These are phyloP conservation scores for Trichoderma brevicompactum DNA, from an alignment of 2,329 filamentous ascomycete species.

Conservation along the genomic window DNA sequence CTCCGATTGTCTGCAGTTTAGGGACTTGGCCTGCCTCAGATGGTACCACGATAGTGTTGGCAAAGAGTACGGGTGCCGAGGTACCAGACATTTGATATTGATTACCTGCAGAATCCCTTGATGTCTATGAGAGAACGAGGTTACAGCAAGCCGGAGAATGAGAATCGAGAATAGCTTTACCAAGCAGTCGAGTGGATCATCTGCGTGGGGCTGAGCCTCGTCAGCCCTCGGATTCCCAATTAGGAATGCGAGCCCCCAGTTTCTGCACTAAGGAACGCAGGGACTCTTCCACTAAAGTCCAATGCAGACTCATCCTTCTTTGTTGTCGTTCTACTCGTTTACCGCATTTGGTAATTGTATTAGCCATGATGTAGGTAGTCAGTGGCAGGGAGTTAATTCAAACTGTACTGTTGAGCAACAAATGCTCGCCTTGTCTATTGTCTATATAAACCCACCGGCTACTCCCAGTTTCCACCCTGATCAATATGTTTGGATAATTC, in stretches of 20 bases:
- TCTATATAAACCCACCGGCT: not conserved
- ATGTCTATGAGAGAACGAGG: not conserved
- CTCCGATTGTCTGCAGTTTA: not conserved
- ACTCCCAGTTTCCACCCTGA: not conserved
- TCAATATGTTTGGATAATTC: not conserved
- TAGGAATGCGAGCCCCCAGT: not conserved
- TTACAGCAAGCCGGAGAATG: not conserved
- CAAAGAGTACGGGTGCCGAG: not conserved
- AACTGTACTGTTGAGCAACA: too few relatives aligned
- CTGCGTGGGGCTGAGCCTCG: not conserved
- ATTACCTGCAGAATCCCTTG: too few relatives aligned
- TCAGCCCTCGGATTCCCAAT: not conserved
- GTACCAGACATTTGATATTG: not conserved
- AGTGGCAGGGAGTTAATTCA: too few relatives aligned
- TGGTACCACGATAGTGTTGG: not conserved
- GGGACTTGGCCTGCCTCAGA: not conserved
- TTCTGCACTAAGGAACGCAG: too few relatives aligned
- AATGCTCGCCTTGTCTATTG: not conserved
- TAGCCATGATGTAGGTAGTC: too few relatives aligned
- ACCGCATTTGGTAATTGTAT: too few relatives aligned
- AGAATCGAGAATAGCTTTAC: not conserved
- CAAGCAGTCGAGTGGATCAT: not conserved
- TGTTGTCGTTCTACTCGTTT: too few relatives aligned
- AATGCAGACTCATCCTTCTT: too few relatives aligned
- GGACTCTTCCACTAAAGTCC: too few relatives aligned